These are phyloP conservation scores for Aspergillus oerlinghausenensis DNA, from an alignment of 2,329 filamentous ascomycete species.

Conservation along the genomic window DNA sequence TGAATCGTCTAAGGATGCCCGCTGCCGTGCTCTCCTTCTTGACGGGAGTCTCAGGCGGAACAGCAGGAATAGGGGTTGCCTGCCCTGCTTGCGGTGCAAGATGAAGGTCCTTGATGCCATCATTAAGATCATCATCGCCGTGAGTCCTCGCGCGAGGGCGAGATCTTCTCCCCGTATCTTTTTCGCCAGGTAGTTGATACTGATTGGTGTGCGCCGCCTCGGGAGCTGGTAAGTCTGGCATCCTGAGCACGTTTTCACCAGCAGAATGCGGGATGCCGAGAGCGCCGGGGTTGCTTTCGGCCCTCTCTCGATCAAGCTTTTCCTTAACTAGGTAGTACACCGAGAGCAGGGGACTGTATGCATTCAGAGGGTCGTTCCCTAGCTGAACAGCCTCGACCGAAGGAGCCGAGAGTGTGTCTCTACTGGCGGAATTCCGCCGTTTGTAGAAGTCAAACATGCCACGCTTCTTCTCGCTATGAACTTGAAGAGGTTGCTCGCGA, in stretches of 20 bases:
- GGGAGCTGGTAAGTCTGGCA: constrained; percentile 75
- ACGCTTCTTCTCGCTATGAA: constrained; percentile 70
- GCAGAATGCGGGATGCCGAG: constrained; percentile 53
- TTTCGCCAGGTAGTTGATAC: constrained; percentile 87
- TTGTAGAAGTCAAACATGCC: constrained; percentile 98
- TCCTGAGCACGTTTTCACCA: constrained; percentile 53
- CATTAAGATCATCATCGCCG: constrained; percentile 83
- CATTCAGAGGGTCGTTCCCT: constrained; percentile 83
- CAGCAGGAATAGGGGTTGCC: constrained; percentile 47
- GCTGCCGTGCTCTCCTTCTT: constrained; percentile 87
- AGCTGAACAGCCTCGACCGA: constrained; percentile 80
- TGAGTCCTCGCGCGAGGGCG: constrained; percentile 86
- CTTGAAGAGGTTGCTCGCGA: constrained; percentile 59
- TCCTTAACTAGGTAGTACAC: constrained; percentile 96
- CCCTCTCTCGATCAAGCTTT: constrained; percentile 76
- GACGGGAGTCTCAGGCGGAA: constrained; percentile 55
- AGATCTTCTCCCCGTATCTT: constrained; percentile 74
- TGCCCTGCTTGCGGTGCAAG: constrained; percentile 46
- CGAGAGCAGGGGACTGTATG: constrained; percentile 85
- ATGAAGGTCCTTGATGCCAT: constrained; percentile 65
- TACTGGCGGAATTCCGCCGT: constrained; percentile 81
- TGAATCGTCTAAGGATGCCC: constrained; percentile 81
- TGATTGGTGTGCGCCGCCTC: constrained; percentile 86
- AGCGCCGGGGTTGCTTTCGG: constrained; percentile 57
- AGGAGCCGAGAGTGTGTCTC: constrained; percentile 77